These are phyloP conservation scores for Penicillium odoratum DNA, from an alignment of 495 filamentous ascomycete species.

Conservation along the genomic window DNA sequence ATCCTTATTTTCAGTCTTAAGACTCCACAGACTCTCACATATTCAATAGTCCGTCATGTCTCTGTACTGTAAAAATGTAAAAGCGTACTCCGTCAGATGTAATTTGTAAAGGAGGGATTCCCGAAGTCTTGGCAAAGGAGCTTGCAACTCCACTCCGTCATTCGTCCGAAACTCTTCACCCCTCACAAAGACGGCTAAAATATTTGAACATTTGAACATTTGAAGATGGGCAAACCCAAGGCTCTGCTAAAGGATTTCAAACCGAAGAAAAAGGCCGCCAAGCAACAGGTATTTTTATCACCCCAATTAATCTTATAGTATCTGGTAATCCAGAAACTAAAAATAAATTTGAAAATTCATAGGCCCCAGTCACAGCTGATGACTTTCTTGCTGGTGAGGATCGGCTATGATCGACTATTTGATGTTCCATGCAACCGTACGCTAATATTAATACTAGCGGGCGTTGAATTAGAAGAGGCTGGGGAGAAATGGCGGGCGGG, in stretches of 20 bases:
- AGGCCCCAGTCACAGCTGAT: constrained; percentile 60
- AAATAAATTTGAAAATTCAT: background rate
- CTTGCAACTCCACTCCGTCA: constrained; percentile 1
- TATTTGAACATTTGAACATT: background rate
- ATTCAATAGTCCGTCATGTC: no score
- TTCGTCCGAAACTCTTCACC: background rate
- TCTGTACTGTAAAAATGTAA: no score
- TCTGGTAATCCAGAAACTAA: background rate
- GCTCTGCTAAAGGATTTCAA: constrained; percentile 49
- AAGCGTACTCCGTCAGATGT: no score
- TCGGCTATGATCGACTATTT: background rate
- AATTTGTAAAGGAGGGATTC: no score
- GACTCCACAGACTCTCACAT: no score
- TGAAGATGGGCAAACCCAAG: constrained; percentile 56
- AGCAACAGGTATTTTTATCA: constrained; percentile 21
- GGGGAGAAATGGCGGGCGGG: constrained; percentile 75
- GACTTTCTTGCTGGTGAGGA: constrained; percentile 57
- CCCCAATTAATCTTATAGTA: background rate
- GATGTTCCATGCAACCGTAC: background rate
- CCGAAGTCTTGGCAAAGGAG: constrained; percentile 6
- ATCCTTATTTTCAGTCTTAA: no score
- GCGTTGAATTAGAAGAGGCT: constrained; percentile 66
- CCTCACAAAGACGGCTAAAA: no score
- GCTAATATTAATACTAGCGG: constrained; percentile 42
- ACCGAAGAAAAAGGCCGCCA: constrained; percentile 46